Evolutionary conservation across 305 asterid genomes (phyloP), one percentile per base, ranked within the genome.

Genomic region (Fraxinus floribunda): DNA sequence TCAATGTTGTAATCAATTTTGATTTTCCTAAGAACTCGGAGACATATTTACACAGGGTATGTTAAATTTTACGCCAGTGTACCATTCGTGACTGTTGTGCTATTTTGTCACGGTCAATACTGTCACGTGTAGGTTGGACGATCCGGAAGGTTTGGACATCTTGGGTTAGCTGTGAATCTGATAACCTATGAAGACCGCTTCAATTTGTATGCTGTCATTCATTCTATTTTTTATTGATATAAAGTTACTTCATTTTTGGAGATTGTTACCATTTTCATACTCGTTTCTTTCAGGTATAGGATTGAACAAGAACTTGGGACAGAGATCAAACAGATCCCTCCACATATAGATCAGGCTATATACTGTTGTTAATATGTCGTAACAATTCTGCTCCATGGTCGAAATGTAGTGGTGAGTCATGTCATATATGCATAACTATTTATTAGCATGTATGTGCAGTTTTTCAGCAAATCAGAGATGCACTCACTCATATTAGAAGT

Each of bases 101-200:
- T 55, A 52, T 79, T 46, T 64, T 80, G 79, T 80, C 62, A 52
- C 71, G 38, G 68, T 2, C 76, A 29, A 83, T 76, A 70, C 44
- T 81, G 85, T 52, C 38, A 32, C 66, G 70, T 78, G 76, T 82
- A 95, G 99, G 99, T 95, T 87, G 99, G 99, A 82, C 94, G 99
- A 84, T 95, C 98, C 16, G 99, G 99, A 79, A 89, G 99, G 86
- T 95, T 94, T 85, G 99, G 99, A 75, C 98, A 95, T 85, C 99
- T 94, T 88, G 99, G 98, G 38, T 90, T 95, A 81, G 99, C 98
- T 36, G 97, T 94, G 86, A 95, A 92, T 89, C 91, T 95, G 90
- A 94, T 95, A 81, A 95, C 99, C 78, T 95, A 87, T 57, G 99
- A 95, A 87, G 99, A 95, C 80, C 99, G 99, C 80, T 95, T 95